Base-by-base conservation (phyloP, 495 filamentous ascomycete genomes). In the Penicillium arizonense region DNA sequence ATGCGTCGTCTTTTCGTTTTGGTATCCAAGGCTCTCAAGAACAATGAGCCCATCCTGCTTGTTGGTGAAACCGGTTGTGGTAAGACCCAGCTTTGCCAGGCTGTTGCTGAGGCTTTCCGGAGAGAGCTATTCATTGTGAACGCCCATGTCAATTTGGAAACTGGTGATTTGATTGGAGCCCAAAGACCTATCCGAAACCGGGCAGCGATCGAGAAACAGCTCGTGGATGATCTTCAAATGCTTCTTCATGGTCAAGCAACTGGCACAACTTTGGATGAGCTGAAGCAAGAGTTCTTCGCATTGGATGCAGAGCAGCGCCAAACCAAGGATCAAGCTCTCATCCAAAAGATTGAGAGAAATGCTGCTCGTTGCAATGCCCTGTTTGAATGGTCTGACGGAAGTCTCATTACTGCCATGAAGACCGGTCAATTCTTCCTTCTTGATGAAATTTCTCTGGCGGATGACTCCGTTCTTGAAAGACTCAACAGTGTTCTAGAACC, bases 401-500 rank as follows among this genome's bases (percentile, higher is more conserved):
- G 87, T 64, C 75, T 99, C n/a, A 91, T 99, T 10, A 86, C 90
- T 48, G 90, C 95, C 16, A 96, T 99, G 95, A 89, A 87, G 62
- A 79, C 83, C 33, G 94, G 90, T 3, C 80, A 89, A 51, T 91
- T 88, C 65, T 99, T 97, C 71, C 78, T 99, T 34, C 84, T 99
- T 2, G 95, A 99, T 62, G 95, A 99, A 67, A 96, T 99, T 39
- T 99, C 95, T 13, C 80, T 99, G 24, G 95, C 95, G 0, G 95
- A 99, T 62, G 95, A 99, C 70, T 97, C 95, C 12, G 95, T 99
- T 5, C 75, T 99, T 13, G 95, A 99, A 62, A 83, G 95, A 58
- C 78, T 99, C 20, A 99, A 99, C 72, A 97, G 93, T 67, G 95
- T 96, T n/a, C 81, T 99, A 3, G 95, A 99, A 62, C 83, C 94